phyloP scores from a whole-genome alignment of 805 yeast species.

The Starmerella sirachaensis region DNA sequence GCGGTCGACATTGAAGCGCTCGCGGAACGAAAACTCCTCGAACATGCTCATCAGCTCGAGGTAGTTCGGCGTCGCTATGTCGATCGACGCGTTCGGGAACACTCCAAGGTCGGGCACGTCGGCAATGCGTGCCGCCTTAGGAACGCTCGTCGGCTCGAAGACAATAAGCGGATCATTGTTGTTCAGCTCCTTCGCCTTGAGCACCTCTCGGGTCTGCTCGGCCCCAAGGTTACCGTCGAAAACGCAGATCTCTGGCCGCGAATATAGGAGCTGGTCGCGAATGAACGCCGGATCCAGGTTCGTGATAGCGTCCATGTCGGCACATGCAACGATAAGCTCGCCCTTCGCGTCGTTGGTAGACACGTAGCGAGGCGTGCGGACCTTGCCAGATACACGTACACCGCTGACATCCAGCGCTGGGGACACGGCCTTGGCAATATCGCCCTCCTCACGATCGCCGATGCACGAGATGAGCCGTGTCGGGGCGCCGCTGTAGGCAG shows the following conservation, averaged over 20 bases:
- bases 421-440: constrained; percentile 19
- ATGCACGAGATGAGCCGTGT: constrained; percentile 18
- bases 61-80: constrained; percentile 56
- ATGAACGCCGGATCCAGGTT: constrained; percentile 36
- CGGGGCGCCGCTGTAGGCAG: constrained; percentile 29
- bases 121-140: constrained; percentile 45
- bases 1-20: constrained; percentile 39
- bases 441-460: constrained; percentile 23
- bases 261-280: constrained; percentile 30
- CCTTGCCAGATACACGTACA: constrained; percentile 25
- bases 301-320: constrained; percentile 70
- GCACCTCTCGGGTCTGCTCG: constrained; percentile 32
- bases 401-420: constrained; percentile 31
- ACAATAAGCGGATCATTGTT: constrained; percentile 26
- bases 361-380: constrained; percentile 56
- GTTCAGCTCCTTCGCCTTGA: constrained; percentile 10
- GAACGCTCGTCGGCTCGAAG: constrained; percentile 67
- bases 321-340: constrained; percentile 59
- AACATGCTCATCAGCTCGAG: constrained; percentile 48
- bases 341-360: constrained; percentile 56
- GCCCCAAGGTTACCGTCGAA: constrained; percentile 58
- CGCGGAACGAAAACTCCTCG: constrained; percentile 36
- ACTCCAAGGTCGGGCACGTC: constrained; percentile 28
- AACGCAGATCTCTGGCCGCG: constrained; percentile 41
- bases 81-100: constrained; percentile 37